Evolutionary conservation across 495 filamentous ascomycete species (phyloP), one percentile per base, ranked within the genome.

Genomic region (Hypoxylon subgilvum): DNA sequence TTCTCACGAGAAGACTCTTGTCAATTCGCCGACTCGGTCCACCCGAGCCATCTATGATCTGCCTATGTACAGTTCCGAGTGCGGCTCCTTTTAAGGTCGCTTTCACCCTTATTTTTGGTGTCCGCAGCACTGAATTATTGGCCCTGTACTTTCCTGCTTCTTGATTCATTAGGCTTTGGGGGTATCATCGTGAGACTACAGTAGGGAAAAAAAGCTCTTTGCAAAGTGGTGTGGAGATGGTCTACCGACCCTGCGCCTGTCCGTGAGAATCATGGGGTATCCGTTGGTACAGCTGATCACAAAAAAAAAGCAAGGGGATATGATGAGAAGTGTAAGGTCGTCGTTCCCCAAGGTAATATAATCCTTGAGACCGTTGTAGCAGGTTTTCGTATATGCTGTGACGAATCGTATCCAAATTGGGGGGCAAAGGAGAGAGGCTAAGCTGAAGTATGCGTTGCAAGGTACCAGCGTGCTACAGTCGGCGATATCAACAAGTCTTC

Each of bases 161-260:
- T 28, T 52, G 40, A 47, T 57, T 60, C 50, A 38, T 61, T 52
- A 47, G 52, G 45, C 14, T 43, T 61, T 40, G 18, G 63, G 63
- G 67, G 67, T 69, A 69, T 69, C 67, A 69, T 67, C 49, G 36
- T 52, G 46, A 66, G 52, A 60, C 30, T 57, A 34, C 38, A 30
- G 36, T 51, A 54, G 44, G 52, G 52, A 66, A 46, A 44, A 19
- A 43, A 50, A 23, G n/a, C n/a, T n/a, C n/a, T n/a, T 52, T 60
- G 8, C 3, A n/a, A 13, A 12, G 34, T 53, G 54, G 56, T 61
- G 55, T 52, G 63, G 56, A 64, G 55, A 69, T 63, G 50, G 52
- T 51, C 55, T 66, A 40, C 46, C 31, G 66, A 46, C 58, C 42
- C 38, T 47, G 42, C 56, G 51, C 41, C 51, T 42, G 50, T 59